A percentile compares a stretch with the other conserved stretches of the same genome.
phyloP scores from a whole-genome alignment of 2,329 filamentous ascomycete genomes.

The Penicillium sp. region DNA sequence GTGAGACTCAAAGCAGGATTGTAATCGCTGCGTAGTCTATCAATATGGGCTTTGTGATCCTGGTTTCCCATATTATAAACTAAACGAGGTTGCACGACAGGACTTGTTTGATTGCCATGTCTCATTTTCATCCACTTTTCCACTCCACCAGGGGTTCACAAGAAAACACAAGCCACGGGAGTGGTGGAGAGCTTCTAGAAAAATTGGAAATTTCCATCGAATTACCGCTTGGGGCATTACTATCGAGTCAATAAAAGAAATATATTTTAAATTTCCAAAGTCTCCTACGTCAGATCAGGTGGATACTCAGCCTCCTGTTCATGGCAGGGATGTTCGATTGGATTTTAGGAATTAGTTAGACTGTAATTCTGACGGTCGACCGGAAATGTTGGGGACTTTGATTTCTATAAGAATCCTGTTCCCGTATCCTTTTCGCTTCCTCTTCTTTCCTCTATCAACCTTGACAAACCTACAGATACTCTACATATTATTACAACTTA shows the following conservation, averaged over 20 bases:
- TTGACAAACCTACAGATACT: neutral
- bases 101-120: conserved; percentile 6
- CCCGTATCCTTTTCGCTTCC: neutral
- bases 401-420: conserved; percentile 11
- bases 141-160: conserved; percentile 17
- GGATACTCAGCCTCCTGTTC: conserved; percentile 31
- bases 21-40: neutral
- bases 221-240: conserved; percentile 24
- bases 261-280: conserved; percentile 8
- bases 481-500: neutral
- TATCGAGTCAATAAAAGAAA: too few species aligned
- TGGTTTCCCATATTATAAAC: neutral
- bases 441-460: neutral
- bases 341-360: conserved; percentile 15
- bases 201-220: conserved; percentile 21
- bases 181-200: conserved; percentile 28
- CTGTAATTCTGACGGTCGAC: conserved; percentile 15
- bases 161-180: conserved; percentile 11
- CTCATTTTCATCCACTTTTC: neutral
- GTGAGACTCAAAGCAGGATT: conserved; percentile 12
- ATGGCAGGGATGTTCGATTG: conserved; percentile 27
- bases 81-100: neutral
- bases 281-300: conserved; percentile 30
- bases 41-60: neutral
- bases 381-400: conserved; percentile 8